These are phyloP conservation scores for Ophiostoma australiae DNA, from an alignment of 2,329 filamentous ascomycete species.

Conservation along the genomic window DNA sequence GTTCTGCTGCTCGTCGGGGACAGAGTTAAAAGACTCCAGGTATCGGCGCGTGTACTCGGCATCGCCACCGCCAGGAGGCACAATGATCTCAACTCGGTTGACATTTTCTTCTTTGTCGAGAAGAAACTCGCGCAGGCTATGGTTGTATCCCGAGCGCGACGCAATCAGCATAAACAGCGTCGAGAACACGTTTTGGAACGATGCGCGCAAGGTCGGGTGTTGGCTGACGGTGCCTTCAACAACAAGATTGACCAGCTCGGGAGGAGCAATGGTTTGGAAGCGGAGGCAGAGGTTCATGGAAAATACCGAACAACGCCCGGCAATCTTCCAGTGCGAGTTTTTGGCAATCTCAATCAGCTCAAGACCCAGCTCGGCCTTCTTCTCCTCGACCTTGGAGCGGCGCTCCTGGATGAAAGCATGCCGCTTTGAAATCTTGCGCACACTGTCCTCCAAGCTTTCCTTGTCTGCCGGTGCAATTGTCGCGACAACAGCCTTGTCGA, in stretches of 20 bases:
- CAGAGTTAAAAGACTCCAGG: conserved; percentile 70
- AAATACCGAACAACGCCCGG: conserved; percentile 81
- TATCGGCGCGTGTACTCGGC: conserved; percentile 73
- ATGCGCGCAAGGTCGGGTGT: conserved; percentile 76
- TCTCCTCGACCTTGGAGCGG: conserved; percentile 70
- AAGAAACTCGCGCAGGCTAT: conserved; percentile 83
- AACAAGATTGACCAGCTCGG: conserved; percentile 77
- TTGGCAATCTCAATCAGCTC: conserved; percentile 75
- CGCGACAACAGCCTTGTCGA: conserved; percentile 66
- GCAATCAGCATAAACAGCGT: conserved; percentile 79
- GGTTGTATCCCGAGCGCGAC: conserved; percentile 76
- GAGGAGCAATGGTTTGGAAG: conserved; percentile 81
- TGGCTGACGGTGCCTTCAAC: conserved; percentile 80
- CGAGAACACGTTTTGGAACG: conserved; percentile 75
- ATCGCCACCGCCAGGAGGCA: conserved; percentile 60
- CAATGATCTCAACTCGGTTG: conserved; percentile 69
- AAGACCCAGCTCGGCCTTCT: conserved; percentile 73
- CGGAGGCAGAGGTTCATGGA: conserved; percentile 84
- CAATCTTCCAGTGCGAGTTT: conserved; percentile 93
- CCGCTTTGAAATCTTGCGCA: conserved; percentile 57
- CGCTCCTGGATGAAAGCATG: conserved; percentile 71
- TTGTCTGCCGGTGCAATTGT: conserved; percentile 57
- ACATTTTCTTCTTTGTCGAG: conserved; percentile 71
- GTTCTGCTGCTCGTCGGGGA: conserved; percentile 37
- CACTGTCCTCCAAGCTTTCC: conserved; percentile 45